A percentile compares a stretch with the other conserved stretches of the same genome.
These are phyloP conservation scores for Ensete glaucum DNA, from an alignment of 176 grass and related monocot genomes.

Conservation along the genomic window DNA sequence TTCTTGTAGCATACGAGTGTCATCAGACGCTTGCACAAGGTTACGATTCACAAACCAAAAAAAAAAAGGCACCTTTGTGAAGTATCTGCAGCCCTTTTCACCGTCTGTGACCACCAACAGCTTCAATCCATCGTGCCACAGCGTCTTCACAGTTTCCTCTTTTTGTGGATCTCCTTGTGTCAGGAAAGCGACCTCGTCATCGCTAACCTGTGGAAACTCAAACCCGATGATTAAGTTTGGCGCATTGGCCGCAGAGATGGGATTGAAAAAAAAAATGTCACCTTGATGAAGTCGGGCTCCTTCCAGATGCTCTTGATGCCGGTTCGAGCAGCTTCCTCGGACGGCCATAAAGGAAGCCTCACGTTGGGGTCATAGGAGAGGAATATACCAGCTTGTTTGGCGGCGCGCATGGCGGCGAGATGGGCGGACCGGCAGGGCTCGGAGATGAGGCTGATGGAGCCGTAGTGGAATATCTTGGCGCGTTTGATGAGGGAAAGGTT, in stretches of 20 bases:
- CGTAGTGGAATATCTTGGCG: conserved; percentile 83
- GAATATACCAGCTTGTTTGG: conserved; percentile 57
- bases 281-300: conserved; percentile 92
- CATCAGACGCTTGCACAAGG: neutral
- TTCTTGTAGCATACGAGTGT: neutral
- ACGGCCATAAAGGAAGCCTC: conserved; percentile 76
- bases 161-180: conserved; percentile 51
- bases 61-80: conserved; percentile 47
- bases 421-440: conserved; percentile 72
- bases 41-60: neutral
- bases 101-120: conserved; percentile 88
- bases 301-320: conserved; percentile 87
- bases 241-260: neutral
- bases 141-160: conserved; percentile 55
- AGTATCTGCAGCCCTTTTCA: conserved; percentile 83
- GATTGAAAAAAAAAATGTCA: neutral
- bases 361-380: conserved; percentile 92
- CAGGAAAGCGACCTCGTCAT: conserved; percentile 81
- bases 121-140: conserved; percentile 84
- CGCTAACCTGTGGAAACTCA: conserved; percentile 40
- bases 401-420: conserved; percentile 70
- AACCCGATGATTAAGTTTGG: neutral
- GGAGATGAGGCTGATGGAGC: conserved; percentile 77
- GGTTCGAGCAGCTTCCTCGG: conserved; percentile 34
- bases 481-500: conserved; percentile 57